These are phyloP conservation scores for Plasmodium knowlesi DNA, from an alignment of 169 alveolate species.

Conservation along the genomic window DNA sequence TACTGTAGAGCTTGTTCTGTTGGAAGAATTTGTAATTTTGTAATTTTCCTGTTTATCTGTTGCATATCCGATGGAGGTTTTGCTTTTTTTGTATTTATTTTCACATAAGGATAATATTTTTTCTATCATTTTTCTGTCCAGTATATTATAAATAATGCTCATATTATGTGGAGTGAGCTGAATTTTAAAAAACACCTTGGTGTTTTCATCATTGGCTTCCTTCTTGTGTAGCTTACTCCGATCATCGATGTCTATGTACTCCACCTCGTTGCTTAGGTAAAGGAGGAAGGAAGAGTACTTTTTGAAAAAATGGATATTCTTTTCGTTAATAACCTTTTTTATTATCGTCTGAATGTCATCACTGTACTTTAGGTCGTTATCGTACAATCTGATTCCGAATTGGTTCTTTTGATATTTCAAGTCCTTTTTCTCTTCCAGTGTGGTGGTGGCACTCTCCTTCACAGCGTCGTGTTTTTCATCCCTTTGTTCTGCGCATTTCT, in stretches of 20 bases:
- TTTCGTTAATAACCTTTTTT: conserved; percentile 42
- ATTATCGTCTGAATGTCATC: conserved; percentile 48
- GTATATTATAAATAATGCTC: conserved; percentile 50
- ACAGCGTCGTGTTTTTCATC: background rate
- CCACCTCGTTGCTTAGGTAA: conserved; percentile 33
- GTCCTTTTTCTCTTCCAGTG: background rate
- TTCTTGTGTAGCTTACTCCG: background rate
- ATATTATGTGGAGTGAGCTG: conserved; percentile 31
- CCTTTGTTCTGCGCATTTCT: background rate
- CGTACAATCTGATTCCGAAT: conserved; percentile 43
- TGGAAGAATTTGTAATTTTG: conserved; percentile 30
- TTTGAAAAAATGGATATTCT: conserved; percentile 56
- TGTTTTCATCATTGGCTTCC: conserved; percentile 29
- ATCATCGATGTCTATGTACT: background rate
- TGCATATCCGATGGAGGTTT: conserved; percentile 57
- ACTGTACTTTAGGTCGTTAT: conserved; percentile 48
- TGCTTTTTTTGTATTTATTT: conserved; percentile 68
- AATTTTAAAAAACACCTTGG: conserved; percentile 56
- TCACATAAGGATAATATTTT: conserved; percentile 42
- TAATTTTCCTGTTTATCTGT: conserved; percentile 68
- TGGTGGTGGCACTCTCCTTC: conserved; percentile 6
- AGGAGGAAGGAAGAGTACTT: conserved; percentile 42
- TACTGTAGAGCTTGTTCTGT: conserved; percentile 65
- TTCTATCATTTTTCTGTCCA: conserved; percentile 36
- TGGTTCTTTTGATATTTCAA: conserved; percentile 4